Evolutionary conservation across 1,139 yeast genomes (phyloP).

Genomic region (Yamadazyma taylorii): DNA sequence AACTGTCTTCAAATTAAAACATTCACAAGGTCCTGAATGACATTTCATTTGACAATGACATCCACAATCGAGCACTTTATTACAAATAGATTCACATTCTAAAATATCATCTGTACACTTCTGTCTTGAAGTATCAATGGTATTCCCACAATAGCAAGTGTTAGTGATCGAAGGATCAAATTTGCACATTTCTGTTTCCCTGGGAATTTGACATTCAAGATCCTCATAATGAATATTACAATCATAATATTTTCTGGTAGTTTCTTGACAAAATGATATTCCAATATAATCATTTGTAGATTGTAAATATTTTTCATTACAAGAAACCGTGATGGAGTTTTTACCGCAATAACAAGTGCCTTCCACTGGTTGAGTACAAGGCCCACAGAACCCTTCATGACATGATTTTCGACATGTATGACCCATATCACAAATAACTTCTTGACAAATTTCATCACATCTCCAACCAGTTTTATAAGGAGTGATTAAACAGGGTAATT

Average conservation of each 20-base stretch:
- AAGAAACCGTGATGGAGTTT: constrained; percentile 40
- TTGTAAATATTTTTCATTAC: constrained; percentile 46
- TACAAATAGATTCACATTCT: constrained; percentile 66
- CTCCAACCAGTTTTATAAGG: constrained; percentile 69
- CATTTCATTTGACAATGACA: constrained; percentile 67
- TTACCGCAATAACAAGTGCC: constrained; percentile 78
- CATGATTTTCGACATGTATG: constrained; percentile 57
- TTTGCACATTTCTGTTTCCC: constrained; percentile 53
- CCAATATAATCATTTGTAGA: constrained; percentile 56
- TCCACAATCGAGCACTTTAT: constrained; percentile 68
- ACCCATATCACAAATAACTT: constrained; percentile 65
- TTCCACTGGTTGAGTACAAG: constrained; percentile 44
- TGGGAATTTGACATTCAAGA: constrained; percentile 58
- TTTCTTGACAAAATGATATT: constrained; percentile 55
- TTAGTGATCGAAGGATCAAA: constrained; percentile 56
- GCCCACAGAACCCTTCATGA: constrained; percentile 81
- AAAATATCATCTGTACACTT: constrained; percentile 78
- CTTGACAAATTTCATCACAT: constrained; percentile 64
- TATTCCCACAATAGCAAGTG: constrained; percentile 78
- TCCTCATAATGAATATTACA: constrained; percentile 69
- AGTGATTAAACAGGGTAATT: constrained; percentile 71
- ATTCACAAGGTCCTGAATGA: constrained; percentile 77
- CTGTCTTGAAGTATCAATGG: constrained; percentile 36
- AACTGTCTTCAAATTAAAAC: constrained; percentile 48
- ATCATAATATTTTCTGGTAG: constrained; percentile 51